phyloP scores from a whole-genome alignment of 495 filamentous ascomycete species.

The Hypoxylon perforatum region DNA sequence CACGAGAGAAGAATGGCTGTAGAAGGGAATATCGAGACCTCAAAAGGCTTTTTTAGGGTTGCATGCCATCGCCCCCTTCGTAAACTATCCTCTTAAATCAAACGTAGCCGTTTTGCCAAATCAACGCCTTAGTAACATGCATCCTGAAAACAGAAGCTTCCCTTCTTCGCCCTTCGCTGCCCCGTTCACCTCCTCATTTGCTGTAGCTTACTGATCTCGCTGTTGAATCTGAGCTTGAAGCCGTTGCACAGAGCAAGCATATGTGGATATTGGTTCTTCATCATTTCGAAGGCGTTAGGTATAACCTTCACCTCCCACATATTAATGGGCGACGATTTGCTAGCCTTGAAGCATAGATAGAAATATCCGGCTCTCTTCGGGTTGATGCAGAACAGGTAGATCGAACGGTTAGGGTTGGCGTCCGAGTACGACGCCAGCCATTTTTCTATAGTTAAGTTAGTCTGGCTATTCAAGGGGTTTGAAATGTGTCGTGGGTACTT shows the following conservation, averaged over 20 bases:
- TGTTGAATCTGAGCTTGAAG: constrained; percentile 67
- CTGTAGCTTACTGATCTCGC: constrained; percentile 59
- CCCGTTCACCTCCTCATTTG: constrained; percentile 44
- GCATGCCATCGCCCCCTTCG: neutral
- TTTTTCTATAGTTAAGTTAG: constrained; percentile 72
- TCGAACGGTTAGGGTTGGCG: constrained; percentile 92
- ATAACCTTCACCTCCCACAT: constrained; percentile 92
- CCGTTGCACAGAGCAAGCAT: constrained; percentile 94
- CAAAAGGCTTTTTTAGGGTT: neutral
- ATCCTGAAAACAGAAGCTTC: neutral
- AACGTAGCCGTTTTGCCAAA: constrained; percentile 16
- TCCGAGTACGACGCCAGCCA: constrained; percentile 96
- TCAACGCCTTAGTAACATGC: constrained; percentile 28
- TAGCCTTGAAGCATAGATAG: constrained; percentile 93
- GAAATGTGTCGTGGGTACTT: constrained; percentile 51
- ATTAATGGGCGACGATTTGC: constrained; percentile 72
- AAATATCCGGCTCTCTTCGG: constrained; percentile 94
- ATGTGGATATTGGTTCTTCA: constrained; percentile 87
- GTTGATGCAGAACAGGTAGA: constrained; percentile 94
- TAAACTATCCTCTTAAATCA: neutral
- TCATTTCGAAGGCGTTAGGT: constrained; percentile 85
- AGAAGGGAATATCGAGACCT: too few relatives aligned
- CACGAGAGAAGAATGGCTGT: too few relatives aligned
- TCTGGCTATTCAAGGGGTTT: neutral
- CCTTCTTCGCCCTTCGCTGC: neutral